These are phyloP conservation scores for Chlorophyllum brunneum DNA, from an alignment of 768 basidiomycete species.

Conservation along the genomic window DNA sequence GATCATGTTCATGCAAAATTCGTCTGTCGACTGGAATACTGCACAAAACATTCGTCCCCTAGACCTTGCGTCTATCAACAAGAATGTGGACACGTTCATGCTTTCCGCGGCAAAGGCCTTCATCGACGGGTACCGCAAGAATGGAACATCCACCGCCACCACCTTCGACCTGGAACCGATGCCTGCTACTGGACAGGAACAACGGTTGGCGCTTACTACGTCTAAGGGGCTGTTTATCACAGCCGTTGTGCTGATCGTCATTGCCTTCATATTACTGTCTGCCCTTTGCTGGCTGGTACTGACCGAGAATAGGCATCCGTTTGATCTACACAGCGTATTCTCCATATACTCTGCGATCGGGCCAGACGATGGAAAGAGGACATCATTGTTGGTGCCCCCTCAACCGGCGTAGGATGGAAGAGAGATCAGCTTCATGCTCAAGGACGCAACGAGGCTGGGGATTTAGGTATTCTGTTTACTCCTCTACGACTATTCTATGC, in stretches of 20 bases:
- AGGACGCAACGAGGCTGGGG: too few species aligned
- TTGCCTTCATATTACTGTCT: neutral
- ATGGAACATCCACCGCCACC: neutral
- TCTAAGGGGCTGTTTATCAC: conserved; percentile 8
- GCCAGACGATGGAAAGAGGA: neutral
- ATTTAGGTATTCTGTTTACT: too few species aligned
- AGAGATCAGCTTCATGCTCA: too few species aligned
- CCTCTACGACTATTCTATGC: too few species aligned
- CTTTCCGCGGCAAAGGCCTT: conserved; percentile 13
- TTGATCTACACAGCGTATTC: conserved; percentile 4
- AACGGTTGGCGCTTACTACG: conserved; percentile 4
- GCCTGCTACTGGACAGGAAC: neutral
- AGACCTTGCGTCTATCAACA: conserved; percentile 1
- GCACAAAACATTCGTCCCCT: conserved; percentile 2
- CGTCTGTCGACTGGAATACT: conserved; percentile 4
- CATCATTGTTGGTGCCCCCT: neutral
- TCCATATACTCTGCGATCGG: neutral
- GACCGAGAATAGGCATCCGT: conserved; percentile 5
- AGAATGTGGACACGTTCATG: conserved; percentile 12
- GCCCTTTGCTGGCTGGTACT: neutral
- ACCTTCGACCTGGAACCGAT: neutral
- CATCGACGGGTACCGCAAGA: conserved; percentile 12
- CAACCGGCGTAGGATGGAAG: neutral
- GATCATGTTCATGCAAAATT: conserved; percentile 9
- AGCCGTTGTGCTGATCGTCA: neutral